Evolutionary conservation across 768 basidiomycete genomes (phyloP), one percentile per base, ranked within the genome.

Genomic region (Hericium erinaceus): DNA sequence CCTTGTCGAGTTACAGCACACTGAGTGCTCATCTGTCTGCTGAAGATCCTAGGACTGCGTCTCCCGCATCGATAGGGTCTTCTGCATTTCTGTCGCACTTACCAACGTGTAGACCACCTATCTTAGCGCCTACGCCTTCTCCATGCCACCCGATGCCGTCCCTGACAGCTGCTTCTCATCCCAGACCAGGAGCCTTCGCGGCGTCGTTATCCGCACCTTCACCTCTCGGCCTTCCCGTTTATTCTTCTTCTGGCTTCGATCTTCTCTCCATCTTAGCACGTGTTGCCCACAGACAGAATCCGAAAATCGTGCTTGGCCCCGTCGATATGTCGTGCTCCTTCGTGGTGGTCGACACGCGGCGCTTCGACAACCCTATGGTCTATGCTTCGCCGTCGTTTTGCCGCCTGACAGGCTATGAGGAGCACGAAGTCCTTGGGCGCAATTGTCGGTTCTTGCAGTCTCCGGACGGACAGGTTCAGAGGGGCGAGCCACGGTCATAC

Each of bases 241-340:
- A 99, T 73, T 94, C 92, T 2, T 75, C 84, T 1, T 88, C 91
- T 0, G 97, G 95, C 2, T 97, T 97, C 62, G 95, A 98, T 68
- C 77, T 95, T 52, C 74, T 98, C 49, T 82, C 86, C 28, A 77
- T 97, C 48, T 78, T 98, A 26, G 78, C 87, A 10, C 80, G 91
- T 8, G 86, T 98, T 8, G 84, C 80, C 6, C 79, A 76, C 15
- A 80, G 95, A 6, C 82, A 83, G 0, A 80, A 87, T 64, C 91
- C 92, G 1, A 81, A 75, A 58, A 79, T 98, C 46, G 72, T 76
- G 10, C 80, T 98, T 16, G 95, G 97, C 15, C 92, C 95, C 0
- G 90, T 98, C 28, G 95, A 99, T 70, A 75, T 93, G 59, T 87
- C 88, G 6, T 95, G 92, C 68, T 82, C 87, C n/a, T 99, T 98